These are phyloP conservation scores for Geranium rotundifolium DNA, from an alignment of 345 rosid species.

Conservation along the genomic window DNA sequence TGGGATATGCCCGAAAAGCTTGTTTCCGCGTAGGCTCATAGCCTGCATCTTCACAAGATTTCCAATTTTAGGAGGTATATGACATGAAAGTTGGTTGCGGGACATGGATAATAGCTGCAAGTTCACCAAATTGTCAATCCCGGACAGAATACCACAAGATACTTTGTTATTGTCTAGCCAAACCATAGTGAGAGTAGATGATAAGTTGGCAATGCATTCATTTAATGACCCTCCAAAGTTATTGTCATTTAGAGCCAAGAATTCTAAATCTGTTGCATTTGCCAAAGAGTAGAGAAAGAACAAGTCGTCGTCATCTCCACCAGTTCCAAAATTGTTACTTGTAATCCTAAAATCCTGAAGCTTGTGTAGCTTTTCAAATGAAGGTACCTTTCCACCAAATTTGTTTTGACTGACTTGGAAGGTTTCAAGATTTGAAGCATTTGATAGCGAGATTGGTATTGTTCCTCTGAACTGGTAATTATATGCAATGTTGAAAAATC, in stretches of 20 bases:
- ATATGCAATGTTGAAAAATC: rapidly evolving
- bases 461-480: slow-evolving; percentile 2
- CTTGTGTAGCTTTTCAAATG: slow-evolving; percentile 1
- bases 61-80: not conserved
- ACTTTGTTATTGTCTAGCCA: not conserved
- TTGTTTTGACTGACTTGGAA: not conserved
- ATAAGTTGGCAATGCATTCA: slow-evolving; percentile 1
- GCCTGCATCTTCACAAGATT: not conserved
- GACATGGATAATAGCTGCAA: not conserved
- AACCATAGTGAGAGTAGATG: not conserved
- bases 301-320: slow-evolving; percentile 7
- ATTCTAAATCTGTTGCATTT: slow-evolving; percentile 5
- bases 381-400: slow-evolving; percentile 5
- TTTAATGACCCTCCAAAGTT: slow-evolving; percentile 7
- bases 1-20: slow-evolving; percentile 9
- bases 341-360: not conserved
- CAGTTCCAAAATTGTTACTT: not conserved
- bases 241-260: not conserved
- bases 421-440: not conserved
- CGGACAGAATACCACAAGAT: slow-evolving; percentile 12
- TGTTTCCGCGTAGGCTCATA: slow-evolving; percentile 1
- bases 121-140: slow-evolving; percentile 11
- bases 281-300: slow-evolving; percentile 11
- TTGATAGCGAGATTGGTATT: slow-evolving; percentile 9
- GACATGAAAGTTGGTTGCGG: slow-evolving; percentile 1